Percentiles rank a stretch among this genome's conserved stretches.
Conservation (phyloP, 1,284 basidiomycete genomes). For the Apiotrichum domesticum region DNA sequence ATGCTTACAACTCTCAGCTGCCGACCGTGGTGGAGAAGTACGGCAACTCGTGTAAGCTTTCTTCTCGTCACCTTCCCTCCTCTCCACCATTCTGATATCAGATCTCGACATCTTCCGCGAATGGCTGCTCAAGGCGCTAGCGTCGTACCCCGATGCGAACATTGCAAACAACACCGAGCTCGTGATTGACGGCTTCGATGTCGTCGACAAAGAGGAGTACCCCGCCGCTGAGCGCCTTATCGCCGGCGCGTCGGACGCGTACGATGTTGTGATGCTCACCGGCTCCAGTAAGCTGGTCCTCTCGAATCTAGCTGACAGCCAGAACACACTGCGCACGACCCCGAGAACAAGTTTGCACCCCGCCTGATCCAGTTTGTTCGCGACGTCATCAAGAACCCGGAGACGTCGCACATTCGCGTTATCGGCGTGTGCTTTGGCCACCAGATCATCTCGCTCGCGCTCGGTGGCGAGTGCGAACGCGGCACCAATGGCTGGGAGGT, state of each 20-base stretch:
- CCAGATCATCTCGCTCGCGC: slow-evolving; percentile 51
- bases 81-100: slow-evolving; percentile 8
- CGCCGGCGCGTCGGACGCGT: slow-evolving; percentile 32
- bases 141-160: slow-evolving; percentile 28
- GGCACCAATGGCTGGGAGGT: slow-evolving; percentile 52
- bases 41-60: slow-evolving; percentile 39
- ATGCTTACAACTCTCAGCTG: slow-evolving; percentile 15
- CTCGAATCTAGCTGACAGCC: background rate
- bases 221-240: slow-evolving; percentile 46
- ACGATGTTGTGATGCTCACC: slow-evolving; percentile 52
- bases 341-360: slow-evolving; percentile 28
- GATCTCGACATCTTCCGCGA: slow-evolving; percentile 46
- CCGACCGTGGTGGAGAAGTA: slow-evolving; percentile 35
- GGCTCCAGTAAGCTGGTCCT: slow-evolving; percentile 44
- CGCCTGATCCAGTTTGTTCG: slow-evolving; percentile 35
- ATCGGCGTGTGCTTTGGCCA: slow-evolving; percentile 53
- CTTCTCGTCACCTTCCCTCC: background rate
- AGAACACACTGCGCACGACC: slow-evolving; percentile 42
- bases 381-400: slow-evolving; percentile 22
- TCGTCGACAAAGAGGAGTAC: slow-evolving; percentile 47
- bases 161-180: slow-evolving; percentile 32
- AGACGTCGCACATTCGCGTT: slow-evolving; percentile 33
- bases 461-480: slow-evolving; percentile 46
- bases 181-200: slow-evolving; percentile 51
- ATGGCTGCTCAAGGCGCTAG: slow-evolving; percentile 42